Percentiles rank a stretch among this genome's conserved stretches.
Evolutionary conservation across 306 rosid genomes (phyloP).

Genomic region (Vachellia pachyceras): DNA sequence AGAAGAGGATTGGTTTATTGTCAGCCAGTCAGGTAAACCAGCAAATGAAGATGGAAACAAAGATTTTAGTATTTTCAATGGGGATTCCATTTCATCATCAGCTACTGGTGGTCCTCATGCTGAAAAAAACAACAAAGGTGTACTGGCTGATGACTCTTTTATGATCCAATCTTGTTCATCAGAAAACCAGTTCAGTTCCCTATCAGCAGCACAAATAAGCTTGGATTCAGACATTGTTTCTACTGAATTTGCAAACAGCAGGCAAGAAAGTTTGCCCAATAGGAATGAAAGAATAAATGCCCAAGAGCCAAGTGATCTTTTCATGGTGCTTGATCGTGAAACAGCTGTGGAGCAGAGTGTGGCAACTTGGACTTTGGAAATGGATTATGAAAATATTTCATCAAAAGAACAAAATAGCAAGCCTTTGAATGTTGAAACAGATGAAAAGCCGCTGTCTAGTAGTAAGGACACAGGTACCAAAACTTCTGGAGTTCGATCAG

Average conservation of each 20-base stretch:
- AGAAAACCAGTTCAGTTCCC: conserved; percentile 62
- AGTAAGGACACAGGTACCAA: conserved; percentile 40
- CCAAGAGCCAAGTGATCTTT: conserved; percentile 90
- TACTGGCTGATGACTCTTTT: conserved; percentile 81
- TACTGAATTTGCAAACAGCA: conserved; percentile 53
- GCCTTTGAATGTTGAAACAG: conserved; percentile 43
- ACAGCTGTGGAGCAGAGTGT: conserved; percentile 56
- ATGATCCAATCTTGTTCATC: conserved; percentile 73
- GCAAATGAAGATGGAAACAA: conserved; percentile 42
- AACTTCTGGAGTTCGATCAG: conserved; percentile 49
- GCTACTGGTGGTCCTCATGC: conserved; percentile 39
- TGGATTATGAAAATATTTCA: conserved; percentile 68
- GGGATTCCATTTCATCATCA: conserved; percentile 53
- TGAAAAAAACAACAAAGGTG: conserved; percentile 62
- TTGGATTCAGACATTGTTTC: conserved; percentile 67
- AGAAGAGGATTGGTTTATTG: conserved; percentile 79
- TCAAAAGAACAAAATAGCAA: conserved; percentile 52
- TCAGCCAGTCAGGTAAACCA: conserved; percentile 51
- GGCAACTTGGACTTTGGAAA: conserved; percentile 81
- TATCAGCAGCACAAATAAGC: conserved; percentile 60
- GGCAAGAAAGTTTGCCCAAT: conserved; percentile 47
- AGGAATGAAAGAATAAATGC: conserved; percentile 50
- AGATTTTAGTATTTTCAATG: conserved; percentile 56
- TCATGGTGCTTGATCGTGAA: conserved; percentile 90
- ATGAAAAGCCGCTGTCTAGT: conserved; percentile 44